Conservation (phyloP, 1,284 basidiomycete genomes). For the Trichosporon coremiiforme region DNA sequence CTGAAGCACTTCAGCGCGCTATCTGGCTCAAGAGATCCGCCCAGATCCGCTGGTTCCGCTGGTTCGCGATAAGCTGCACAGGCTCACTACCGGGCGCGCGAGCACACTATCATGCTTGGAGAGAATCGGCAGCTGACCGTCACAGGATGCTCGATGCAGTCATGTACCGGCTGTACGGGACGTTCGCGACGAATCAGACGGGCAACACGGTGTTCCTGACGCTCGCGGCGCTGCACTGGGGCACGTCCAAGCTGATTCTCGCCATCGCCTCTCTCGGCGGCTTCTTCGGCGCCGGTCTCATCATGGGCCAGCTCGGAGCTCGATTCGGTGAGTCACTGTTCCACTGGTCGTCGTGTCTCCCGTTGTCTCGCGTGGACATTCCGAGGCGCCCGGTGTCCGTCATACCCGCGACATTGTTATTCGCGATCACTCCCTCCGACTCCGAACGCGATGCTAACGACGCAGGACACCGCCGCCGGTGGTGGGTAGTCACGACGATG, state of each 20-base stretch:
- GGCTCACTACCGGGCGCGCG: not conserved
- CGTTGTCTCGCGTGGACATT: too few species aligned
- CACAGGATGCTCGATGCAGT: slow-evolving; percentile 30
- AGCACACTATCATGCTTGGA: too few species aligned
- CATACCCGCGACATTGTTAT: not conserved
- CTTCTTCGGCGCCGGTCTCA: slow-evolving; percentile 33
- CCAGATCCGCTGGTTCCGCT: not conserved
- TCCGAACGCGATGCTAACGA: not conserved
- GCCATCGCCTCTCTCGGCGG: slow-evolving; percentile 27
- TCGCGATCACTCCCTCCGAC: not conserved
- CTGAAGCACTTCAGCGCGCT: not conserved
- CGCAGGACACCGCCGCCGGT: slow-evolving; percentile 30
- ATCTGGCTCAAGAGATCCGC: not conserved
- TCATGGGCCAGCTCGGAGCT: slow-evolving; percentile 39
- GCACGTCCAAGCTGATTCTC: slow-evolving; percentile 26
- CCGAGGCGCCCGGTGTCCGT: not conserved
- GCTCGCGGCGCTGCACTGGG: slow-evolving; percentile 23
- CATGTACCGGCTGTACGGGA: slow-evolving; percentile 26
- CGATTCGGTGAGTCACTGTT: slow-evolving; percentile 31
- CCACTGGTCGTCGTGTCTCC: not conserved
- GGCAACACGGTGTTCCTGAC: slow-evolving; percentile 34
- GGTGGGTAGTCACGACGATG: slow-evolving; percentile 32
- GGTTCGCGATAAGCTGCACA: not conserved
- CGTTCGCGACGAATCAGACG: slow-evolving; percentile 32
- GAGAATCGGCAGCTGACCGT: not conserved